Base-by-base conservation (phyloP, 352 stramenopile genomes). In the Globisporangium uncinulatum region DNA sequence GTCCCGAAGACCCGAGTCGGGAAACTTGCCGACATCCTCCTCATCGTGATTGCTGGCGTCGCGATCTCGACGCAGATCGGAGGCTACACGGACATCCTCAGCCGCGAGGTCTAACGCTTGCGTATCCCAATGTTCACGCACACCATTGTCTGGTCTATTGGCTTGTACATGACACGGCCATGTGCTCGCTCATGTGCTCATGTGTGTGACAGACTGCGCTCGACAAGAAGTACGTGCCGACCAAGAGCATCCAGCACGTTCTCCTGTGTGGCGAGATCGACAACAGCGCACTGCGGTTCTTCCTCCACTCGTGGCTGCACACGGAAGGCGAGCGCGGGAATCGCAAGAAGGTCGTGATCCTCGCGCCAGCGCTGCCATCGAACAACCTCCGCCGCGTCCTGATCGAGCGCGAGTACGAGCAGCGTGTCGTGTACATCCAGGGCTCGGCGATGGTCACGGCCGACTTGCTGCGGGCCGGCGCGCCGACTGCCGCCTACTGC, bases 231-330 rank as follows among this genome's bases (percentile, higher is more conserved):
- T 91, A 92, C 59, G 60, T 63, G 1, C 72, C 74, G 0, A 74
- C 87, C 41, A 84, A 76, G 24, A 70, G 74, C 43, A 73, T 84
- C 1, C 72, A 90, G 55, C 86, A 95, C 47, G 69, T 94, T 0
- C 51, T 94, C 6, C 57, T 95, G n/a, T 89, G 78, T 13, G 86
- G 83, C 4, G 83, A 95, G 47, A 75, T 94, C 39, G 69, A 89
- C 19, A 79, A 88, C 39, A 68, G 76, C 15, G 71, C 76, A 1
- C 70, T 92, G 3, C 69, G 80, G 9, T 91, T 90, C 54, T 95
- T 95, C 55, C 64, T 95, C 11, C 72, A 87, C 57, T 83, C 82
- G 21, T 92, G 87, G 76, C 62, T 94, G 1, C 69, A 88, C 43
- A 66, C 79, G 54, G 76, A 90, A 49, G 68, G 86, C 59, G 72